These are phyloP conservation scores for Paxillus ammoniavirescens DNA, from an alignment of 768 basidiomycete species.

Conservation along the genomic window DNA sequence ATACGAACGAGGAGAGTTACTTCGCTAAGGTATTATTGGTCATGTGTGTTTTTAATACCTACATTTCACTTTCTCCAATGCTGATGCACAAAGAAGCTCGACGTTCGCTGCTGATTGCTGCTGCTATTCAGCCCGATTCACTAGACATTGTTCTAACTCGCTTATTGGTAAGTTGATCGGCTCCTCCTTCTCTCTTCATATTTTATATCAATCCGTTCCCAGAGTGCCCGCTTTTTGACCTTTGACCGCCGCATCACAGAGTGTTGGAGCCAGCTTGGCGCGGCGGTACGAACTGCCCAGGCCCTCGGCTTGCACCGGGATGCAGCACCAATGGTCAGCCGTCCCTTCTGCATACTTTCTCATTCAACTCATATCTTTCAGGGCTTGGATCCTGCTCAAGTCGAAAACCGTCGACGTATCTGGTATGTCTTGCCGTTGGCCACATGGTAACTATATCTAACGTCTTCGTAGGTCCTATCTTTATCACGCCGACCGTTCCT, in stretches of 20 bases:
- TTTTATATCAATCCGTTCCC: constrained; percentile 13
- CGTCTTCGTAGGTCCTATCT: constrained; percentile 66
- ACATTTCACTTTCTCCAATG: constrained; percentile 5
- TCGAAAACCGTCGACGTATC: constrained; percentile 87
- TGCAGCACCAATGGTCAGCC: constrained; percentile 74
- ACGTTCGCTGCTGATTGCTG: constrained; percentile 84
- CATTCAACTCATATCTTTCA: constrained; percentile 26
- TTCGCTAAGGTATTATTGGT: constrained; percentile 93
- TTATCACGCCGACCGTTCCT: constrained; percentile 92
- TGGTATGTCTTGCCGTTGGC: constrained; percentile 49
- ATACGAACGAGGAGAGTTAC: constrained; percentile 71
- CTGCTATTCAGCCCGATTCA: constrained; percentile 91
- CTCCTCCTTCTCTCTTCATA: background rate
- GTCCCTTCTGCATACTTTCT: background rate
- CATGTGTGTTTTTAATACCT: constrained; percentile 56
- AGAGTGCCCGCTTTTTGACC: constrained; percentile 68
- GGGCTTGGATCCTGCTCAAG: constrained; percentile 71
- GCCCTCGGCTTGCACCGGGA: constrained; percentile 92
- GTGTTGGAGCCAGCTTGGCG: constrained; percentile 95
- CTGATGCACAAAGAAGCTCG: constrained; percentile 54
- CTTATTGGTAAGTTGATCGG: constrained; percentile 52
- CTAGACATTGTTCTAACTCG: constrained; percentile 90
- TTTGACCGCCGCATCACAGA: constrained; percentile 88
- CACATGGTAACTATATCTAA: constrained; percentile 3
- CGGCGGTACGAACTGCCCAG: constrained; percentile 89